Evolutionary conservation across 139 green algal species (phyloP).

Genomic region (Chlorella sorokiniana): DNA sequence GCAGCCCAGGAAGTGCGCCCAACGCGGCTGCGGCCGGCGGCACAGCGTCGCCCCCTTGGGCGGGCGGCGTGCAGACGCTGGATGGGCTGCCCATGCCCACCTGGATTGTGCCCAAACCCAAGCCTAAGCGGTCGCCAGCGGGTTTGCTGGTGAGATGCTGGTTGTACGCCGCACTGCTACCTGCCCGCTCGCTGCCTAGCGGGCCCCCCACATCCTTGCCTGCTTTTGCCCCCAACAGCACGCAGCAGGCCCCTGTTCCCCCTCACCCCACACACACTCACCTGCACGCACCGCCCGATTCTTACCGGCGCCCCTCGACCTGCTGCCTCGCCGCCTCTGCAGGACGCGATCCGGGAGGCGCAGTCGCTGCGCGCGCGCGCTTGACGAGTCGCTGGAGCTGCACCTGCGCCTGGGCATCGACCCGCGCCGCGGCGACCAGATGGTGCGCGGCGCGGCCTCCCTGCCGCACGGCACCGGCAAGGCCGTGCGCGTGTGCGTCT

Average conservation of each 20-base stretch:
- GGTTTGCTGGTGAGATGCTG: neutral
- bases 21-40: neutral
- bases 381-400: constrained; percentile 74
- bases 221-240: too few relatives aligned
- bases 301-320: neutral
- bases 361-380: constrained; percentile 23
- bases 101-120: constrained; percentile 11
- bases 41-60: neutral
- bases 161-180: too few relatives aligned
- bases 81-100: constrained; percentile 31
- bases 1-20: neutral
- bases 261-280: too few relatives aligned
- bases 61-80: constrained; percentile 18
- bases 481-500: too few relatives aligned
- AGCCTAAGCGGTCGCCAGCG: neutral
- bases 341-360: constrained; percentile 19
- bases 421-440: constrained; percentile 73
- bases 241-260: too few relatives aligned
- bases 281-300: too few relatives aligned
- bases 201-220: too few relatives aligned
- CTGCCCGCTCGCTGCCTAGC: too few relatives aligned
- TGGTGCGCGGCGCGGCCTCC: constrained; percentile 66
- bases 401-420: constrained; percentile 64
- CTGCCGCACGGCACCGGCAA: too few relatives aligned
- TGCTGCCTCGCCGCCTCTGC: neutral